Evolutionary conservation across 495 filamentous ascomycete genomes (phyloP).

Genomic region (Chaetomium fimeti): DNA sequence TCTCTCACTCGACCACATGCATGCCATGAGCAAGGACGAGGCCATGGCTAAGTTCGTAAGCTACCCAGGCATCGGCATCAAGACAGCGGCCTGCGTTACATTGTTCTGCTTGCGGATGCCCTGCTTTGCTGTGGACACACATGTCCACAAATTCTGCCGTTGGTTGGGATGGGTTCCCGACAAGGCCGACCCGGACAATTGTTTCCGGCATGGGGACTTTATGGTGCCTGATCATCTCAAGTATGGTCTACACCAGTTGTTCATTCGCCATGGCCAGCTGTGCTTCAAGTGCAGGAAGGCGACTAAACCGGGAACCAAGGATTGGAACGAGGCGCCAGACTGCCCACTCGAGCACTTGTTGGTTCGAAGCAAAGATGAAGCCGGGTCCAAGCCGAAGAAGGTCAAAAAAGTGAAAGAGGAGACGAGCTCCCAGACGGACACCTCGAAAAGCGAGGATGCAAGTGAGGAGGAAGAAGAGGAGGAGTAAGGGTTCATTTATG

Average conservation of each 20-base stretch:
- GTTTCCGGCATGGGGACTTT: conserved; percentile 78
- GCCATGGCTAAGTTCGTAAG: conserved; percentile 71
- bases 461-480: background rate
- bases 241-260: conserved; percentile 81
- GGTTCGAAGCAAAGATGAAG: conserved; percentile 31
- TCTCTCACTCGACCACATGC: conserved; percentile 73
- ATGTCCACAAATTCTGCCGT: conserved; percentile 75
- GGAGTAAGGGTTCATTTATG: background rate
- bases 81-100: conserved; percentile 84
- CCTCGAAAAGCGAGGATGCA: too few species aligned
- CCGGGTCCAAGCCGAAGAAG: conserved; percentile 11
- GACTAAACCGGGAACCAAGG: conserved; percentile 47
- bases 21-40: conserved; percentile 61
- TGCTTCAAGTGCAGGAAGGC: conserved; percentile 74
- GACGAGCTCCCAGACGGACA: background rate
- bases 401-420: background rate
- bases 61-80: conserved; percentile 84
- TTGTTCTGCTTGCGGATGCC: conserved; percentile 76
- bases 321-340: conserved; percentile 39
- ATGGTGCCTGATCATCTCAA: conserved; percentile 82
- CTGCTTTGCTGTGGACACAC: conserved; percentile 83
- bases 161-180: conserved; percentile 82
- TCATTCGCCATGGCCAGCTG: conserved; percentile 80
- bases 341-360: conserved; percentile 54
- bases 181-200: conserved; percentile 63